Base-by-base conservation (phyloP, 148 eudicot species). In the Chenopodium suecicum region DNA sequence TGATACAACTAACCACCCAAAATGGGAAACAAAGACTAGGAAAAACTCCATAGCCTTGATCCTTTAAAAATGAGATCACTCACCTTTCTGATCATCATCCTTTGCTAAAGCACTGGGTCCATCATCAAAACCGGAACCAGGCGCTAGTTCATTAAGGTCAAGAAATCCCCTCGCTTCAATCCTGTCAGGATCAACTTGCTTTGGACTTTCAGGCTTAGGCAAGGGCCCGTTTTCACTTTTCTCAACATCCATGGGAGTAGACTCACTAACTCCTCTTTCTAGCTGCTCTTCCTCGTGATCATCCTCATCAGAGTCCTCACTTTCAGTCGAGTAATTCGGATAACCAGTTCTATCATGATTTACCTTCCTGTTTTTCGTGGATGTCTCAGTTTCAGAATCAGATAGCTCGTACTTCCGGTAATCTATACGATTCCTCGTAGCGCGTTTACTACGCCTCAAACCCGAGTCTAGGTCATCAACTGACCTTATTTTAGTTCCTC, bases 81-180 rank as follows among this genome's bases (percentile, higher is more conserved):
- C 86, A 67, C 87, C 88, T 62, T 82, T 83, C 19, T 37, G 60
- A 81, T 87, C 89, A 50, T 90, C 91, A 78, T 88, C 94, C 86
- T 92, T 91, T 84, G 82, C 84, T 65, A 84, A 80, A 25, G 92
- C 88, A 82, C 76, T 81, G 52, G 90, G 92, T 65, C 94, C 93
- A 79, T 95, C 98, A 13, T 94, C 98, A 80, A 93, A 91, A 82
- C 93, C 94, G 63, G 92, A 78, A 80, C 94, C 95, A 0, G 98
- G 98, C 81, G 98, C 98, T 65, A 92, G 87, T 81, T 93, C 97
- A 84, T 93, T 95, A 20, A 93, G 90, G 83, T 95, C 97, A 83
- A 93, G 98, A 91, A 93, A 92, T 46, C 89, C 89, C 65, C 91
- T 85, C 75, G 82, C 84, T 54, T 79, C 84, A 31, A 74, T 88